Conservation (phyloP, 2,329 filamentous ascomycete genomes). For the Claviceps sp. region DNA sequence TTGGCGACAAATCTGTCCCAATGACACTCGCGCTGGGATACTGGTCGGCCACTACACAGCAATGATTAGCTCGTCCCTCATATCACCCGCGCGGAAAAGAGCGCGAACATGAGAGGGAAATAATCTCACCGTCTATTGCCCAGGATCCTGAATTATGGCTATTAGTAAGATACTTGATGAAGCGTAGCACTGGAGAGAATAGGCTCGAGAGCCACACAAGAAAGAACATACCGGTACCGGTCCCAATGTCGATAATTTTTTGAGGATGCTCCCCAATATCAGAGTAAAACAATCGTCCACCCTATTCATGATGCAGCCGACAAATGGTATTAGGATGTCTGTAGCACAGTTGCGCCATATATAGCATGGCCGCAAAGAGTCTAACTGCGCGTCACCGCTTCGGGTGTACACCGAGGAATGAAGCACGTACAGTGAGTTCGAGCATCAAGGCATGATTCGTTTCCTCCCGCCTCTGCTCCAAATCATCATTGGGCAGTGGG, state of each 20-base stretch:
- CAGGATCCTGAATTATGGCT: slow-evolving; percentile 25
- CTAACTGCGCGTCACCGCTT: neutral
- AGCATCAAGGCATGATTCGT: slow-evolving; percentile 32
- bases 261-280: slow-evolving; percentile 26
- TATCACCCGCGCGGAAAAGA: neutral
- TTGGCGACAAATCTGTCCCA: slow-evolving; percentile 31
- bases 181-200: neutral
- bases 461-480: slow-evolving; percentile 32
- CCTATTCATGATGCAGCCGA: slow-evolving; percentile 10
- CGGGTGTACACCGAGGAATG: neutral
- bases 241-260: slow-evolving; percentile 34
- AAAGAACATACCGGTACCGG: slow-evolving; percentile 29
- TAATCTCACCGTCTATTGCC: slow-evolving; percentile 34
- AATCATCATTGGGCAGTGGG: slow-evolving; percentile 32
- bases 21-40: slow-evolving; percentile 27
- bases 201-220: neutral
- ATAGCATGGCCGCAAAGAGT: neutral
- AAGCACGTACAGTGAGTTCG: slow-evolving; percentile 23
- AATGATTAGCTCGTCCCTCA: neutral
- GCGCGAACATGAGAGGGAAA: neutral
- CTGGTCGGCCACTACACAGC: slow-evolving; percentile 23
- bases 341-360: neutral
- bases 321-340: neutral
- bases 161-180: neutral
- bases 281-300: slow-evolving; percentile 25